Base-by-base conservation (phyloP, 331 rosid genomes). In the Rhamnella rubrinervis region DNA sequence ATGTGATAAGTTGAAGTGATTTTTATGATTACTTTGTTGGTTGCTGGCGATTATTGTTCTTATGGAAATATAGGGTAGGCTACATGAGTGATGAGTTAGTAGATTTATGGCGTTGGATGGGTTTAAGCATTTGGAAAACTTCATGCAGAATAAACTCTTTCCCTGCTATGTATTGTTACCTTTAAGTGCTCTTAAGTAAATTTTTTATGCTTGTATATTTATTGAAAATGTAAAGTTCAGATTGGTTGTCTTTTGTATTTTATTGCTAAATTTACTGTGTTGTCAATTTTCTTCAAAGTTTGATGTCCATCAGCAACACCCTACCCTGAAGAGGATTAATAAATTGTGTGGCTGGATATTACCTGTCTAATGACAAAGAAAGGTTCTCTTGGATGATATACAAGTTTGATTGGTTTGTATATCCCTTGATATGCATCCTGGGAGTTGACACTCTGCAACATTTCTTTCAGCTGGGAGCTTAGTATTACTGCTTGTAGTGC, bases 281-380 rank as follows among this genome's bases (percentile, higher is more conserved):
- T 28, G 28, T 31, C 35, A 3, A 53, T 55, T 37, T 46, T 35
- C 16, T 35, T 56, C 16, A 59, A 14, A 59, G 35, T 38, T 37
- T 19, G 20, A 14, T 40, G 8, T 8, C 41, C 53, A 52, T 47
- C 58, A 41, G 51, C 2, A 74, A 26, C n/a, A 7, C 49, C 18
- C 8, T 7, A n/a, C 14, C 8, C 15, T 56, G 44, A 35, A 8
- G 58, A 53, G 56, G 63, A 52, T 69, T 44, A 58, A n/a, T 72
- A 65, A 31, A 47, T 50, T 28, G 70, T 14, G 55, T 56, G 4
- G 46, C n/a, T 44, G 56, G 63, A 25, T 75, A 65, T 86, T 88
- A 89, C 96, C 98, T 88, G 91, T 80, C 78, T 84, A 83, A 93
- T 80, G 72, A 88, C 87, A 81, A 91, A 88, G 82, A 93, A 91